Base-by-base conservation (phyloP, 2,329 filamentous ascomycete genomes). In the Cryphonectria parasitica region DNA sequence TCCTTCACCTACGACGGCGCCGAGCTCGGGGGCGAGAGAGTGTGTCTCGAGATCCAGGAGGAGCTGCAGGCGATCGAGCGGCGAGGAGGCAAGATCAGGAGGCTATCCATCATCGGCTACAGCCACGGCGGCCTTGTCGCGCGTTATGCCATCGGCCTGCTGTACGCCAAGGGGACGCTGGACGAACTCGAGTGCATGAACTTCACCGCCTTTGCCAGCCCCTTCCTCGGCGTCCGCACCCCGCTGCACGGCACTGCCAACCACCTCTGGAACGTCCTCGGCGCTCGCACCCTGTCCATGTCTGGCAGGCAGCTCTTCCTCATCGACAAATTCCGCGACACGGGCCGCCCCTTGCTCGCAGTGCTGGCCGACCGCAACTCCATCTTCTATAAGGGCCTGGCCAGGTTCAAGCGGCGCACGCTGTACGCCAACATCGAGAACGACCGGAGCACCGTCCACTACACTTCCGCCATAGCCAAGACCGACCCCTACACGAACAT, bases 181-280 rank as follows among this genome's bases (percentile, higher is more conserved):
- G 91, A 97, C 69, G 86, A 86, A 70, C 85, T 98, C 36, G 87
- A 94, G 77, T 95, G 95, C 74, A 88, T 95, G 81, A 98, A 97
- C 84, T 98, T 98, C 81, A 93, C 92, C 2, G 97, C 95, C 0
- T 98, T 98, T 80, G 95, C 92, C 6, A 91, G 92, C 43, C 95
- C 92, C 34, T 92, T 95, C 80, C 85, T 95, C 10, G 92, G 92
- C n/a, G 91, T 92, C 1, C 86, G 91, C 65, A 89, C 89, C 1
- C 92, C 92, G 1, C 81, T 90, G 60, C 88, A 87, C 63, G 92
- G 92, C 22, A 87, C 87, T 82, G 84, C 87, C 69, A 90, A 89
- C 77, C 88, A 86, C 77, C 82, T 92, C 70, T 98, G 85, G 90
- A 98, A 98, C 78, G 87, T 91, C n/a, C 79, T 98, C 3, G 95